Conservation (phyloP, 768 basidiomycete species). For the Cyclocybe cylindracea region DNA sequence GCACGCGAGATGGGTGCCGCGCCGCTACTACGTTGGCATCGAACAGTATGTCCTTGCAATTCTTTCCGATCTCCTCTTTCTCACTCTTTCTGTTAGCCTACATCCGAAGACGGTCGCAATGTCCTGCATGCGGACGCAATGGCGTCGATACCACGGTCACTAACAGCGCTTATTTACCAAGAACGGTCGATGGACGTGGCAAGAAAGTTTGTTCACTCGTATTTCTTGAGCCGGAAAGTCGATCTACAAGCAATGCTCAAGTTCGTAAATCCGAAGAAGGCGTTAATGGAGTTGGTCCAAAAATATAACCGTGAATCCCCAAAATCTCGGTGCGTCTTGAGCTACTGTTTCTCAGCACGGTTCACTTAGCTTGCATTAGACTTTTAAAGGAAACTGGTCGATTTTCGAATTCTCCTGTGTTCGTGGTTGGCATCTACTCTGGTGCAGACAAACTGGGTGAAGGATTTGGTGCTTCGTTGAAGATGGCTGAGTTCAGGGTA, state of each 20-base stretch:
- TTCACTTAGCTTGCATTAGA: constrained; percentile 45
- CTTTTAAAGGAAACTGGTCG: constrained; percentile 93
- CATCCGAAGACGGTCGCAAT: constrained; percentile 45
- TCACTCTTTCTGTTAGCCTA: constrained; percentile 35
- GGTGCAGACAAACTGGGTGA: constrained; percentile 87
- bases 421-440: constrained; percentile 93
- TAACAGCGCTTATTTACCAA: constrained; percentile 89
- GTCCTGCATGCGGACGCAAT: constrained; percentile 85
- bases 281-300: constrained; percentile 74
- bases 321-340: constrained; percentile 54
- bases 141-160: constrained; percentile 81
- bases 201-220: constrained; percentile 85
- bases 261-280: constrained; percentile 47
- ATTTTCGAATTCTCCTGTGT: constrained; percentile 86
- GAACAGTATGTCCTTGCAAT: constrained; percentile 51
- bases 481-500: constrained; percentile 95
- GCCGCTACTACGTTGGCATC: constrained; percentile 80
- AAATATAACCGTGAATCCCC: constrained; percentile 66
- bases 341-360: constrained; percentile 37
- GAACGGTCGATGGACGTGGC: constrained; percentile 83
- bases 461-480: constrained; percentile 89
- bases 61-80: constrained; percentile 1
- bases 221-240: constrained; percentile 85
- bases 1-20: constrained; percentile 84
- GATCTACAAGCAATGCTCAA: constrained; percentile 56